A percentile compares a stretch with the other conserved stretches of the same genome.
These are phyloP conservation scores for Xanthoparmelia taractica DNA, from an alignment of 495 filamentous ascomycete species.

Conservation along the genomic window DNA sequence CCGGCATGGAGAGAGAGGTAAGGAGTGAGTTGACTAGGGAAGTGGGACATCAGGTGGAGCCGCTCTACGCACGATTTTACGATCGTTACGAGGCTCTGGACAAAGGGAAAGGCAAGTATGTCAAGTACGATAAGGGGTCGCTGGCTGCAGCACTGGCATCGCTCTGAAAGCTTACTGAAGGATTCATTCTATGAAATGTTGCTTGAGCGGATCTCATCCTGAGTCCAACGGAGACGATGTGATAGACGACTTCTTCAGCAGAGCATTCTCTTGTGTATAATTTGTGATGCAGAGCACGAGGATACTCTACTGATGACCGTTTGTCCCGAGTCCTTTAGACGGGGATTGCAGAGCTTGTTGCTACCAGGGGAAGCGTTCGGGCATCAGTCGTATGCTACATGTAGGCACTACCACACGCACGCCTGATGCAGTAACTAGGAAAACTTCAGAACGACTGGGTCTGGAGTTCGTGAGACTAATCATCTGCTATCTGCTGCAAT, in stretches of 20 bases:
- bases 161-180: background rate
- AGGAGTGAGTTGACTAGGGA: constrained; percentile 47
- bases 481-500: background rate
- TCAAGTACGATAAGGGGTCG: constrained; percentile 83
- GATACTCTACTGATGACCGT: background rate
- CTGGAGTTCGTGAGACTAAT: constrained; percentile 1
- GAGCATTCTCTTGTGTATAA: background rate
- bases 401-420: background rate
- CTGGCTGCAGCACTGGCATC: constrained; percentile 43
- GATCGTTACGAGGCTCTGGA: constrained; percentile 97
- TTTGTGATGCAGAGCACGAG: background rate
- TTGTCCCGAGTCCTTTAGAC: background rate
- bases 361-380: background rate
- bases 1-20: constrained; percentile 78
- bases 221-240: background rate
- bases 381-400: background rate
- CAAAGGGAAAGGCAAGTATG: constrained; percentile 93
- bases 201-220: background rate
- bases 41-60: constrained; percentile 82
- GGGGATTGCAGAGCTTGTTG: background rate
- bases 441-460: background rate
- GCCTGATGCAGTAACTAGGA: too few relatives aligned
- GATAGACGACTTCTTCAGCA: background rate
- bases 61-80: constrained; percentile 90
- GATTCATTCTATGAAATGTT: background rate